Evolutionary conservation across 306 rosid genomes (phyloP), one percentile per base, ranked within the genome.

Genomic region (Benincasa hispida): DNA sequence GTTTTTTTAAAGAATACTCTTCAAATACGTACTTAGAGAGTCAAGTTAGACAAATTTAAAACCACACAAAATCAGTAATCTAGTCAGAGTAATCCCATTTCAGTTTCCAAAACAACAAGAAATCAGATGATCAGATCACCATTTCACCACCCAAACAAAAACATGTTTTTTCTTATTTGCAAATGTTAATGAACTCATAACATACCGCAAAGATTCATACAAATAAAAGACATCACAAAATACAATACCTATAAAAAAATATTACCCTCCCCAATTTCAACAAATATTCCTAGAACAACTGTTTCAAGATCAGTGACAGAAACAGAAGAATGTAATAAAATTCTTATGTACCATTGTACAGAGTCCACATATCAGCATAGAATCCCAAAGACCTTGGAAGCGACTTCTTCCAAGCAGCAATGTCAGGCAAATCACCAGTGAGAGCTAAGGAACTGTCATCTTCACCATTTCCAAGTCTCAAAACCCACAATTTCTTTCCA

Each of bases 361-460:
- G 86, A 30, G 13, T 84, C 97, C 93, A 91, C 79, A 75, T 50
- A 37, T 89, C 86, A 0, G 82, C 79, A 58, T 87, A 91, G 39
- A 78, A 78, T 75, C 76, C 79, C 60, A 94, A 72, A 28, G 90
- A 76, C 30, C 58, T 62, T 0, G 79, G 89, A 55, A 94, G 91
- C 10, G 5, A 68, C 30, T 78, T 86, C 87, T 82, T 94, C 98
- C 97, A 91, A 0, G 60, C 66, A 2, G 75, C 85, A 19, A 48
- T 55, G 25, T 85, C 84, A 18, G 96, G 96, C 42, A 86, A 65
- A 56, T 84, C 86, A 9, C 97, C 98, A 0, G 96, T 94, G 47
- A 91, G 91, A 80, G 97, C 98, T 54, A 94, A 50, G 0, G 95
- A 89, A 78, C 98, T 94, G 84, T 94, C 98, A 0, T 91, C 93